Evolutionary conservation across 2,329 filamentous ascomycete genomes (phyloP).

Genomic region (Penicillium verrucosum): DNA sequence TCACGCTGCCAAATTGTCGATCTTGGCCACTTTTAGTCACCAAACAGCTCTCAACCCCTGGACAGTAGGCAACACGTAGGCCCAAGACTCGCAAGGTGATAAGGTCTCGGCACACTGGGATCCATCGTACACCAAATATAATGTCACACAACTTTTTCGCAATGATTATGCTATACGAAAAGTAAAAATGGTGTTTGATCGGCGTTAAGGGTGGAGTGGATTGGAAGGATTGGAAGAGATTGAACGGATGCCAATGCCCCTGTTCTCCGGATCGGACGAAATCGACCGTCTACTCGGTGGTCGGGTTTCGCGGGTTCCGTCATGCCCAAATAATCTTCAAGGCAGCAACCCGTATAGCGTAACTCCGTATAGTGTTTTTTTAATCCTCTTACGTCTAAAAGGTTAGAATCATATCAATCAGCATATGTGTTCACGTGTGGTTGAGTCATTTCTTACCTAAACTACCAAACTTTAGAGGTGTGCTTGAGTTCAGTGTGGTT

Average conservation of each 20-base stretch:
- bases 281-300: slow-evolving; percentile 13
- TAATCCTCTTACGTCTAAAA: background rate
- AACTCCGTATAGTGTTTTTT: background rate
- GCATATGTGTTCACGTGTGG: background rate
- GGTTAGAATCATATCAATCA: background rate
- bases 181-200: background rate
- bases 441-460: slow-evolving; percentile 9
- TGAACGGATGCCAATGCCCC: background rate
- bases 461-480: background rate
- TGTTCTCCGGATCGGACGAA: slow-evolving; percentile 8
- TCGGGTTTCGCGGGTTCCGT: slow-evolving; percentile 22
- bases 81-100: background rate
- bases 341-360: background rate
- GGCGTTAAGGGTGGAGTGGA: background rate
- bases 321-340: slow-evolving; percentile 14
- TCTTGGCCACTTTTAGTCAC: slow-evolving; percentile 3
- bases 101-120: background rate
- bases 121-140: background rate
- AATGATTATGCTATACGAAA: background rate
- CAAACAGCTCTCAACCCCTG: background rate
- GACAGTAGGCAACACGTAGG: background rate
- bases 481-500: background rate
- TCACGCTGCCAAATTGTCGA: slow-evolving; percentile 1
- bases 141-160: background rate
- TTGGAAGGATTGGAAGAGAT: background rate